phyloP scores from a whole-genome alignment of 768 basidiomycete species.

The Phylloporus sp. region DNA sequence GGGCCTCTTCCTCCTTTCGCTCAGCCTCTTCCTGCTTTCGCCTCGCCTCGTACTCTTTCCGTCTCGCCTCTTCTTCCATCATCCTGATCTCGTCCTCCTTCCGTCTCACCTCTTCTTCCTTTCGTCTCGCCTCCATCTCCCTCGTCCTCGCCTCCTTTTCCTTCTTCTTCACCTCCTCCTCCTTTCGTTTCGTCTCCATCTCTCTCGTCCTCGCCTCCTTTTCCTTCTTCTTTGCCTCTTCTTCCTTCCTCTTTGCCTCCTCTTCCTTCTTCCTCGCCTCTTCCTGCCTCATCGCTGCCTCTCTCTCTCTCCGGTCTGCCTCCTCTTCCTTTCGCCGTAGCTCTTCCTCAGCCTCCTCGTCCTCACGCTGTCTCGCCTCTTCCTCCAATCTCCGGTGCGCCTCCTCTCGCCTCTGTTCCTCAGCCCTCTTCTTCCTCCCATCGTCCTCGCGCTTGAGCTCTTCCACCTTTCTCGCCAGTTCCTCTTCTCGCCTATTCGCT shows the following conservation, averaged over 20 bases:
- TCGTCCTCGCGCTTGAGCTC: slow-evolving; percentile 32
- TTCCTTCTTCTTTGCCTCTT: slow-evolving; percentile 30
- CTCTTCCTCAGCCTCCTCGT: slow-evolving; percentile 27
- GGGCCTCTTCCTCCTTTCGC: slow-evolving; percentile 31
- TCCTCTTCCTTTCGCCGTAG: slow-evolving; percentile 32
- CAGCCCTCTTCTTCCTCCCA: slow-evolving; percentile 22
- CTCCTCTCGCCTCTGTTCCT: slow-evolving; percentile 30
- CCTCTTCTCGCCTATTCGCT: slow-evolving; percentile 31
- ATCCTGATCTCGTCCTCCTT: slow-evolving; percentile 26
- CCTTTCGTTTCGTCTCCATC: slow-evolving; percentile 19
- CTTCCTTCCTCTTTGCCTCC: slow-evolving; percentile 18
- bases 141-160: slow-evolving; percentile 28
- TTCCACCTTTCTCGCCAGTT: slow-evolving; percentile 33
- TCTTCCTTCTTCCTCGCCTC: slow-evolving; percentile 22
- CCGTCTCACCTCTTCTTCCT: slow-evolving; percentile 29
- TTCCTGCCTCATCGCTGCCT: slow-evolving; percentile 25
- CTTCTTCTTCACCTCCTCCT: slow-evolving; percentile 17
- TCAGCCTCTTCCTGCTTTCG: slow-evolving; percentile 28
- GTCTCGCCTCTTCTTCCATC: slow-evolving; percentile 23
- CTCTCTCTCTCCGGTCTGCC: slow-evolving; percentile 26
- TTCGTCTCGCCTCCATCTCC: slow-evolving; percentile 25
- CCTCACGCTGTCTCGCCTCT: slow-evolving; percentile 23
- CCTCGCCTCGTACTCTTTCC: slow-evolving; percentile 29
- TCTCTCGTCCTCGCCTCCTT: slow-evolving; percentile 20
- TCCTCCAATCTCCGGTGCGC: slow-evolving; percentile 22